phyloP scores from a whole-genome alignment of 768 basidiomycete genomes.

The Rhizopogon sp. region DNA sequence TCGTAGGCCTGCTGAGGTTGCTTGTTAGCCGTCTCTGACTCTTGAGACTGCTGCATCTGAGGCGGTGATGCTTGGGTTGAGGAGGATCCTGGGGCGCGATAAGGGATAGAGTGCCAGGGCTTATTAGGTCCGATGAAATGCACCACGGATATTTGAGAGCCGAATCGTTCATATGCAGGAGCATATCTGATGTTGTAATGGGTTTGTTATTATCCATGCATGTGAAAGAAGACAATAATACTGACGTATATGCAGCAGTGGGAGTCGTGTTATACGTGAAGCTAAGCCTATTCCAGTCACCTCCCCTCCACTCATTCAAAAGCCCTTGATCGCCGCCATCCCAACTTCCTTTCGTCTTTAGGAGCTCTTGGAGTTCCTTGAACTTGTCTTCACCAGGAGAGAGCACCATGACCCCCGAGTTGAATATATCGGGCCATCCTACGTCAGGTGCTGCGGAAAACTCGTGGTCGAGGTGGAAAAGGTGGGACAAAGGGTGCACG shows the following conservation, averaged over 20 bases:
- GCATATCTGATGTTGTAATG: slow-evolving; percentile 63
- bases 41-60: slow-evolving; percentile 24
- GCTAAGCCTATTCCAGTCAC: slow-evolving; percentile 88
- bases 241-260: slow-evolving; percentile 93
- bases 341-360: slow-evolving; percentile 82
- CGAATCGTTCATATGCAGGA: slow-evolving; percentile 93
- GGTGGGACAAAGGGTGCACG: slow-evolving; percentile 82
- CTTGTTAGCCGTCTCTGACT: slow-evolving; percentile 5
- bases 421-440: slow-evolving; percentile 99
- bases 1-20: slow-evolving; percentile 52
- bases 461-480: slow-evolving; percentile 78
- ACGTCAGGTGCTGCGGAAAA: slow-evolving; percentile 96
- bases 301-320: slow-evolving; percentile 90
- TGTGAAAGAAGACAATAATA: slow-evolving; percentile 19
- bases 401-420: slow-evolving; percentile 91
- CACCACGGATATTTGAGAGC: slow-evolving; percentile 77
- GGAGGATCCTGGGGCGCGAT: slow-evolving; percentile 55
- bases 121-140: slow-evolving; percentile 97
- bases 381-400: slow-evolving; percentile 83
- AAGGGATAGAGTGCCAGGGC: slow-evolving; percentile 80
- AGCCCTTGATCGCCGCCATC: slow-evolving; percentile 99
- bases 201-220: slow-evolving; percentile 21
- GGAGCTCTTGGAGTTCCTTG: slow-evolving; percentile 59
- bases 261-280: slow-evolving; percentile 99
- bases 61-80: slow-evolving; percentile 19